Evolutionary conservation across 2,329 filamentous ascomycete species (phyloP).

Genomic region (Botrytis fabae): DNA sequence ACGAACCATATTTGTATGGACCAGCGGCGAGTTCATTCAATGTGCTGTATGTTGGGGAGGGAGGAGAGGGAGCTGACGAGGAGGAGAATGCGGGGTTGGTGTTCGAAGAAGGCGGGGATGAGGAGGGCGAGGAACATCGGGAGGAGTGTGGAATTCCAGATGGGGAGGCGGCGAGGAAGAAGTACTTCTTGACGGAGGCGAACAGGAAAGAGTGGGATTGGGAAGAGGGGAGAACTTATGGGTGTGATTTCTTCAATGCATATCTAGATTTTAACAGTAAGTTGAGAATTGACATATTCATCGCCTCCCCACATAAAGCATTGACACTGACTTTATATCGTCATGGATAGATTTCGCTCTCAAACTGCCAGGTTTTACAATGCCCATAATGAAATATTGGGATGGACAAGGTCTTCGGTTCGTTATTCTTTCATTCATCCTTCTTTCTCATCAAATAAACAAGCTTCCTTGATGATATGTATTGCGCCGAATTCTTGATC

Average conservation of each 20-base stretch:
- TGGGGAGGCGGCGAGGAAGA: constrained; percentile 53
- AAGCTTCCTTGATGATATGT: neutral
- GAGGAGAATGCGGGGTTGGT: constrained; percentile 36
- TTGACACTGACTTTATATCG: neutral
- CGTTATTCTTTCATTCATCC: constrained; percentile 38
- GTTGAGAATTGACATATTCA: constrained; percentile 26
- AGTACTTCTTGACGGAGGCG: constrained; percentile 58
- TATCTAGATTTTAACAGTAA: constrained; percentile 82
- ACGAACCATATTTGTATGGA: constrained; percentile 83
- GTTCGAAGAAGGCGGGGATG: constrained; percentile 45
- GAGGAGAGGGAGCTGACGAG: constrained; percentile 39
- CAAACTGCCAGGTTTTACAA: constrained; percentile 68
- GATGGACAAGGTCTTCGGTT: constrained; percentile 76
- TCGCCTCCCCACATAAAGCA: too few species aligned
- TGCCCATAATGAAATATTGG: constrained; percentile 77
- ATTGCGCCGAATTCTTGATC: constrained; percentile 15
- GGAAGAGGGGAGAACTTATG: constrained; percentile 61
- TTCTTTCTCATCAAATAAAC: neutral
- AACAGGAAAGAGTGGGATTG: constrained; percentile 60
- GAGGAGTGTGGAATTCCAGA: constrained; percentile 38
- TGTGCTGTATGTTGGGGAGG: constrained; percentile 63
- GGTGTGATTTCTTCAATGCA: constrained; percentile 81
- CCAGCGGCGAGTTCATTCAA: constrained; percentile 81
- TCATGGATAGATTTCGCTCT: constrained; percentile 60
- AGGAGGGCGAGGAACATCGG: constrained; percentile 46